These are phyloP conservation scores for Rhododendron henanense DNA, from an alignment of 148 eudicot genomes.

Conservation along the genomic window DNA sequence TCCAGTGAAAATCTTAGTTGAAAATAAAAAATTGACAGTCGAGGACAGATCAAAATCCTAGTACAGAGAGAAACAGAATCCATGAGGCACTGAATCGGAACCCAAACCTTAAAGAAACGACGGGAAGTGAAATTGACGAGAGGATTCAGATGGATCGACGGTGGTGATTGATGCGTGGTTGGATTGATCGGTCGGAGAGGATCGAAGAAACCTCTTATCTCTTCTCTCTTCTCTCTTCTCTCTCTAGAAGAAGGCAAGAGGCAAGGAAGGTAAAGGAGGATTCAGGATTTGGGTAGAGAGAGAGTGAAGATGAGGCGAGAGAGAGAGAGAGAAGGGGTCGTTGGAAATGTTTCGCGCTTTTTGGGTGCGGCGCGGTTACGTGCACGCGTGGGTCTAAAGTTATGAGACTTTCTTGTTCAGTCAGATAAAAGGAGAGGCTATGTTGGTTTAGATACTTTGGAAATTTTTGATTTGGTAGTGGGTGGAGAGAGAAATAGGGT, in stretches of 20 bases:
- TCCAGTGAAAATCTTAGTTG: background rate
- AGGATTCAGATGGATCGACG: background rate
- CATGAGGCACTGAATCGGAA: background rate
- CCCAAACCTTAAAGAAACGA: background rate
- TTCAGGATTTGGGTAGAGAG: background rate
- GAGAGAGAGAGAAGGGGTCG: background rate
- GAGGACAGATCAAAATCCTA: background rate
- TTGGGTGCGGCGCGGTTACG: conserved; percentile 3
- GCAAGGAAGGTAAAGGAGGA: background rate
- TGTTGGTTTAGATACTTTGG: too few species aligned
- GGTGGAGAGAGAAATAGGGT: too few species aligned
- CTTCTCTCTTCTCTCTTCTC: background rate
- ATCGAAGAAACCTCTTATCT: background rate
- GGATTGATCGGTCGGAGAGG: background rate
- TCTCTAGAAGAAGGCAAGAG: background rate
- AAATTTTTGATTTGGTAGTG: too few species aligned
- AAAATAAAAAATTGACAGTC: background rate
- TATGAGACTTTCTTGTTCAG: background rate
- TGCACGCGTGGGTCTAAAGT: conserved; percentile 4
- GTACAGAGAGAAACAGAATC: background rate
- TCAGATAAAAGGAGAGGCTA: background rate
- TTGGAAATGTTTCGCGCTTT: background rate
- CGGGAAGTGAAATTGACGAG: background rate
- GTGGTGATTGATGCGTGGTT: background rate
- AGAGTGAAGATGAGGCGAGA: background rate